phyloP scores from a whole-genome alignment of 2,329 filamentous ascomycete genomes.

The Grosmannia huntii region DNA sequence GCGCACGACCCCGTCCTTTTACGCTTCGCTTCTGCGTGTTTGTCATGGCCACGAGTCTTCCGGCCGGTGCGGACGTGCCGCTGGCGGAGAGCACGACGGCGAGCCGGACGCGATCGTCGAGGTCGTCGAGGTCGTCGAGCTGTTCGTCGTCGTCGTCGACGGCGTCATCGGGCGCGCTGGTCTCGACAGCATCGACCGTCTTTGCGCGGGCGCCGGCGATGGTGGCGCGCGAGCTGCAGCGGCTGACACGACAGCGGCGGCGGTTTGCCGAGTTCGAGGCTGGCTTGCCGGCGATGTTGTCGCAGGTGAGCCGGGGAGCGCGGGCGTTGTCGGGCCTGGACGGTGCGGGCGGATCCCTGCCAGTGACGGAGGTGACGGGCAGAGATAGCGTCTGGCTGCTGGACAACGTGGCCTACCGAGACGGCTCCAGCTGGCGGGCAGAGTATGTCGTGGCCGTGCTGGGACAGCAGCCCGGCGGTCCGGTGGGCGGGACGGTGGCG shows the following conservation, averaged over 20 bases:
- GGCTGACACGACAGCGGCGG: constrained; percentile 33
- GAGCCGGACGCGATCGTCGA: background rate
- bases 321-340: constrained; percentile 12
- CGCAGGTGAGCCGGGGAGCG: background rate
- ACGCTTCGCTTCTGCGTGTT: background rate
- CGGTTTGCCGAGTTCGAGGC: constrained; percentile 38
- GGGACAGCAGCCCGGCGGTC: constrained; percentile 53
- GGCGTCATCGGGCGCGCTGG: background rate
- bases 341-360: constrained; percentile 43
- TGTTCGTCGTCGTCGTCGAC: background rate
- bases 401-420: constrained; percentile 64
- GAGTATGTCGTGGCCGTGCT: constrained; percentile 80
- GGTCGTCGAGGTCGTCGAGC: background rate
- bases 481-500: constrained; percentile 56
- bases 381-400: constrained; percentile 75
- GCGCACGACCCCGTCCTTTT: too few relatives aligned
- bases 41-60: background rate
- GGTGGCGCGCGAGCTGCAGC: constrained; percentile 29
- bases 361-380: constrained; percentile 47
- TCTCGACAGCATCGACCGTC: background rate
- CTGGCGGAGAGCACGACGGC: background rate
- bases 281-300: constrained; percentile 22
- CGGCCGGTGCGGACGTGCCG: background rate
- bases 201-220: background rate
- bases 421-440: constrained; percentile 51